Evolutionary conservation across 2,329 filamentous ascomycete species (phyloP).

Genomic region (Fusarium palustre): DNA sequence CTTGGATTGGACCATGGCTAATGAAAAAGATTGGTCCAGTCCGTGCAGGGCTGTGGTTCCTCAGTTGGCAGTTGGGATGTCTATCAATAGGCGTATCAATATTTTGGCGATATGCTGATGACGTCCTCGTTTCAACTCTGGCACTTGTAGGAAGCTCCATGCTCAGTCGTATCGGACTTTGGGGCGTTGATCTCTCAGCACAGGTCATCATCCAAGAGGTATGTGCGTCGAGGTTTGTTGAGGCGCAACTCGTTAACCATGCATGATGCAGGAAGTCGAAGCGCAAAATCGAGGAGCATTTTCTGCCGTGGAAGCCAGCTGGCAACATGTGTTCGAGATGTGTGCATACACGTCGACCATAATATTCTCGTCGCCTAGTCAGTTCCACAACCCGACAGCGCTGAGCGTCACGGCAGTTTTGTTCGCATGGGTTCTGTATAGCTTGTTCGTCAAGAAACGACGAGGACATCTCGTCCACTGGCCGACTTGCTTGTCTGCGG

Average conservation of each 20-base stretch:
- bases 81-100: slow-evolving; percentile 58
- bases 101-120: slow-evolving; percentile 53
- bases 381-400: slow-evolving; percentile 73
- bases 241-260: slow-evolving; percentile 9
- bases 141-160: slow-evolving; percentile 64
- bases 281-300: slow-evolving; percentile 72
- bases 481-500: slow-evolving; percentile 44
- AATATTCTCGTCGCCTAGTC: slow-evolving; percentile 68
- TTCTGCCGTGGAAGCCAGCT: slow-evolving; percentile 73
- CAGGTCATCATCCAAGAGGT: slow-evolving; percentile 73
- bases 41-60: slow-evolving; percentile 76
- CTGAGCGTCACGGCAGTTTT: slow-evolving; percentile 67
- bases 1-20: slow-evolving; percentile 68
- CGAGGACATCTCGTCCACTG: slow-evolving; percentile 53
- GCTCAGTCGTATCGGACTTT: slow-evolving; percentile 69
- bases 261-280: slow-evolving; percentile 61
- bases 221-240: slow-evolving; percentile 50
- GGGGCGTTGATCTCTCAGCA: slow-evolving; percentile 70
- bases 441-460: slow-evolving; percentile 48
- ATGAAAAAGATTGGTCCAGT: slow-evolving; percentile 68
- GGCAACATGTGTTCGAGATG: slow-evolving; percentile 78
- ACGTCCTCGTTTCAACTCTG: slow-evolving; percentile 55
- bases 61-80: slow-evolving; percentile 74
- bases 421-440: slow-evolving; percentile 47
- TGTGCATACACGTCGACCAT: slow-evolving; percentile 74